Evolutionary conservation across 164 flowering plant species (phyloP), one percentile per base, ranked within the genome.

Genomic region (Magnolia officinalis): DNA sequence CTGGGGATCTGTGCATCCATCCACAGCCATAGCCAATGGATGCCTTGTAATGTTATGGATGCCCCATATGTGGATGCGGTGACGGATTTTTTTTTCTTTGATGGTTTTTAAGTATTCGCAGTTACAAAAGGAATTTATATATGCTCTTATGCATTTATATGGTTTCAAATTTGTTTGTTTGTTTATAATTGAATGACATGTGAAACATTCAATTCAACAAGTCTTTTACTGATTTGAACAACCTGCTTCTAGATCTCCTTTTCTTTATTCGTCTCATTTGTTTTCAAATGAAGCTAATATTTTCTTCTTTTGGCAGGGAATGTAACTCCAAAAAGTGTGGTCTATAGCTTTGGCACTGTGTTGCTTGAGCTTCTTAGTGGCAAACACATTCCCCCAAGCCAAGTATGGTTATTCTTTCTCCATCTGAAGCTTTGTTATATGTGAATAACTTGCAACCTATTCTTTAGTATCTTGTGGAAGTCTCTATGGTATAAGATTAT

Each of bases 311-410:
- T 89, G 79, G 73, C 94, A 95, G 98, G 98, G 74, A 90, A 96
- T 83, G 95, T 95, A 80, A 93, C 94, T 24, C 80, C 86, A 72
- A 97, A 95, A 80, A 93, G 98, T 85, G 98, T 95, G 24, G 88
- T 93, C 71, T 95, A 90, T 85, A 95, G 98, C 87, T 95, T 93
- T 79, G 98, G 98, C 31, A 95, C 97, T 61, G 64, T 95, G 78
- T 79, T 95, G 86, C 90, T 95, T 26, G 98, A 93, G 87, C 96
- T 95, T 82, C 87, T 95, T 68, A 93, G 98, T 77, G 98, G 97
- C 77, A 94, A 94, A 75, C 98, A 94, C 82, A 92, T 94, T 77
- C 98, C 98, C 5, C 98, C 98, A 16, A 92, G 94, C 82, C 96
- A 95, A 88, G 98, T 93, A 87, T 84, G 81, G 82, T 66, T 50